phyloP scores from a whole-genome alignment of 306 rosid species.

The Abrus precatorius region DNA sequence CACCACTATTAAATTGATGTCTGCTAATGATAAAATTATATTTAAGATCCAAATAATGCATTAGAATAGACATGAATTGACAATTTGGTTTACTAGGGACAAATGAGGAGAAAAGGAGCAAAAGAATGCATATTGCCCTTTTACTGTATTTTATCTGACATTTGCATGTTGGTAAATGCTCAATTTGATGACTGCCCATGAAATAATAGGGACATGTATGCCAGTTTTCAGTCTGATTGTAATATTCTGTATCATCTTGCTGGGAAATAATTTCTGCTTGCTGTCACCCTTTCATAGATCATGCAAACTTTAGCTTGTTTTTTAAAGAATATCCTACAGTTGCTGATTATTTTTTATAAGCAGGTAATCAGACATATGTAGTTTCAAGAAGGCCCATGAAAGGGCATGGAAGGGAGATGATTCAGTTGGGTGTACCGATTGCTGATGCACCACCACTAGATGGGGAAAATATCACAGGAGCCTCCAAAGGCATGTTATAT shows the following conservation, averaged over 20 bases:
- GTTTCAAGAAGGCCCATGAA: conserved; percentile 78
- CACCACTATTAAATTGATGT: neutral
- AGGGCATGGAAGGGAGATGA: conserved; percentile 94
- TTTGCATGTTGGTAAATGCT: conserved; percentile 1
- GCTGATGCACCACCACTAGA: conserved; percentile 72
- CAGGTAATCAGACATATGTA: conserved; percentile 73
- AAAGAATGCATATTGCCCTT: neutral
- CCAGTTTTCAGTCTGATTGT: conserved; percentile 23
- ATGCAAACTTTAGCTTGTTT: neutral
- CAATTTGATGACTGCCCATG: conserved; percentile 1
- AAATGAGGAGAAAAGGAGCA: neutral
- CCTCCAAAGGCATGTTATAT: conserved; percentile 68
- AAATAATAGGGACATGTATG: neutral
- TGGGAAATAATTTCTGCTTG: neutral
- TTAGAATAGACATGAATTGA: conserved; percentile 13
- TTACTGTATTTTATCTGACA: conserved; percentile 10
- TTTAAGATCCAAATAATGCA: neutral
- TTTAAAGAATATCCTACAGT: neutral
- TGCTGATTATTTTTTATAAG: conserved; percentile 40
- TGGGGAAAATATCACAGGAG: conserved; percentile 68
- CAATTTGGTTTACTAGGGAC: neutral
- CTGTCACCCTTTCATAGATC: conserved; percentile 10
- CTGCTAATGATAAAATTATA: neutral
- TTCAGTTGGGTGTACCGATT: conserved; percentile 79
- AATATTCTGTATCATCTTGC: neutral